Evolutionary conservation across 768 basidiomycete genomes (phyloP), one percentile per base, ranked within the genome.

Genomic region (Chalciporus sphaerocephalus): DNA sequence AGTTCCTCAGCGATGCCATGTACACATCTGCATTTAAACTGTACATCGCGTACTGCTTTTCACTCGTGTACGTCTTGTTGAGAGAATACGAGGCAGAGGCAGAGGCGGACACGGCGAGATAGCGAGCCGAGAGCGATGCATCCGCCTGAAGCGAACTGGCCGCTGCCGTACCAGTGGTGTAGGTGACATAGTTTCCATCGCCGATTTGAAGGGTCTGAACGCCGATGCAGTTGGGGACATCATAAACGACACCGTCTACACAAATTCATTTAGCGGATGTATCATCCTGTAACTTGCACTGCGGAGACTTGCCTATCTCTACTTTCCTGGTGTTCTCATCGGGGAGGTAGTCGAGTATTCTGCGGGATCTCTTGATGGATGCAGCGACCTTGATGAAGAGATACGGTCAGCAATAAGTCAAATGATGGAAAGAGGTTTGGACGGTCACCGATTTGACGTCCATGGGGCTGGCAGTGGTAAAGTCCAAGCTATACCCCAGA

Each of bases 41-140:
- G 42, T 54, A 54, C 46, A 54, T 40, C n/a, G 53, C 53, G 27
- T 32, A 53, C 35, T 54, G 53, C 13, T 43, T 40, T 32, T 54
- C 47, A 22, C 52, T 39, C 25, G 38, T 44, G 39, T 40, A 42
- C 2, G 50, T 40, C 39, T 53, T 53, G 13, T 46, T 38, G 28
- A 46, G 38, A n/a, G 51, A 34, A 32, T 52, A 51, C 13, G 51
- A 51, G 11, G 17, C n/a, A 25, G 53, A 54, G 16, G 47, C n/a
- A 21, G 47, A 44, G 11, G 46, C 53, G 6, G 53, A 45, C 16
- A 49, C 48, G 5, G 43, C 44, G 13, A 49, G 43, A 17, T 49
- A 49, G 34, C 48, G 48, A 9, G 44, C 34, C 10, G 46, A 46
- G 24, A 46, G 38, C 5, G 39, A 34, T 6, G 23, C 15, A 35